Evolutionary conservation across 2,329 filamentous ascomycete species (phyloP), one percentile per base, ranked within the genome.

Genomic region (Fusarium bactridioides): DNA sequence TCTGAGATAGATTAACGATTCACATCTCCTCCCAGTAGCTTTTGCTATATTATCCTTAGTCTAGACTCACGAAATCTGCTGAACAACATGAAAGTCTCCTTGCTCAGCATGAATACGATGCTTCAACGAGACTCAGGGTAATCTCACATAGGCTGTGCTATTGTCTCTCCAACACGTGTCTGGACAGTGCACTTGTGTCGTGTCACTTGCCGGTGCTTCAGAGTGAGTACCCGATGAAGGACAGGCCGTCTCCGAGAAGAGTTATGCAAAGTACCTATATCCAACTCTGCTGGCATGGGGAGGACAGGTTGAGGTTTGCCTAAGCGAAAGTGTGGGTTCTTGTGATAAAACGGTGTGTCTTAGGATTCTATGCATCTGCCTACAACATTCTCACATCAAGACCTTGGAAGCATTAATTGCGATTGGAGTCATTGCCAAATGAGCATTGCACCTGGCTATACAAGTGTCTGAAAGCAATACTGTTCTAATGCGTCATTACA

Each of bases 281-380:
- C 45, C 12, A 31, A 54, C 50, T 50, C 25, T 45, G 58, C 27
- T 37, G 64, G n/a, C 29, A 37, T n/a, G 33, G 35, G 16, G 41
- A 53, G 51, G 60, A 66, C 19, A 51, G 55, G 51, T 64, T 59
- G 50, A 77, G 73, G 61, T 55, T 64, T 50, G 45, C 56, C 53
- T 72, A 77, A 77, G 76, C 76, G 76, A 77, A 48, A 41, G 59
- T 66, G 59, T 50, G 51, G 35, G 43, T 71, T 77, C 63, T 63
- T 40, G 48, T 53, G 63, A 38, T 59, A 64, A 68, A 56, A 71
- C 50, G 43, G 25, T 60, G 43, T 74, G 67, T 73, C 70, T 73
- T 43, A 54, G 60, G 50, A 45, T 53, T 45, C 37, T 67, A 59
- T 73, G 53, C 10, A 23, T 51, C 43, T 40, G 16, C 43, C 25